Base-by-base conservation (phyloP, 1,284 basidiomycete genomes). In the Hymenochaete sp. region DNA sequence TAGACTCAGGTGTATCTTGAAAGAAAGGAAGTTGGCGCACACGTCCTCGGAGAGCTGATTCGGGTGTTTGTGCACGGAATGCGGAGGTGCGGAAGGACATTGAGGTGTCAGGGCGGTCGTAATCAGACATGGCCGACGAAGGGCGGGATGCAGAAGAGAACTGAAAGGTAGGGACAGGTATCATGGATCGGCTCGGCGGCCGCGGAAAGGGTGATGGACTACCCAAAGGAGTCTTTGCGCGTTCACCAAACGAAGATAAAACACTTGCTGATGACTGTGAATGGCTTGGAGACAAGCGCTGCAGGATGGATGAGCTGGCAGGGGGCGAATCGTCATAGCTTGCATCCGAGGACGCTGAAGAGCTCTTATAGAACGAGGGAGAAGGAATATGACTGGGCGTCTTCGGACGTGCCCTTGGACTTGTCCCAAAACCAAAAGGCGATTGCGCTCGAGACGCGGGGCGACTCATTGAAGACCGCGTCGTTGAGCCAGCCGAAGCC, bases 141-240 rank as follows among this genome's bases (percentile, higher is more conserved):
- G 85, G 81, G 36, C 84, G 71, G 21, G 84, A 86, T 7, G 76
- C 77, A 2, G 78, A 72, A 2, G 77, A 77, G 36, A 87, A 61
- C 41, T 83, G 79, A 2, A 88, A 66, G 51, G 71, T 78, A 3
- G 85, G 84, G 16, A 86, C 70, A 14, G 86, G 85, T 49, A 89
- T 88, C 75, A 77, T 82, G 3, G 85, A 88, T 47, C 82, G 73
- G 58, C 84, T 87, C 1, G 84, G 83, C 26, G 85, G 82, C 28
- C 86, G 72, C n/a, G 79, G 73, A 37, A 74, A 73, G 53, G 75
- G 77, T 7, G 61, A 51, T 32, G 60, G 65, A 36, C 57, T 50
- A 26, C 66, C 58, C 14, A 64, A 59, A 0, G 68, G 67, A 10
- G 72, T 71, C 38, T 63, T 59, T 6, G 65, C 59, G 35, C 66